Base-by-base conservation (phyloP, 2,329 filamentous ascomycete genomes). In the Trichophyton mentagrophytes region DNA sequence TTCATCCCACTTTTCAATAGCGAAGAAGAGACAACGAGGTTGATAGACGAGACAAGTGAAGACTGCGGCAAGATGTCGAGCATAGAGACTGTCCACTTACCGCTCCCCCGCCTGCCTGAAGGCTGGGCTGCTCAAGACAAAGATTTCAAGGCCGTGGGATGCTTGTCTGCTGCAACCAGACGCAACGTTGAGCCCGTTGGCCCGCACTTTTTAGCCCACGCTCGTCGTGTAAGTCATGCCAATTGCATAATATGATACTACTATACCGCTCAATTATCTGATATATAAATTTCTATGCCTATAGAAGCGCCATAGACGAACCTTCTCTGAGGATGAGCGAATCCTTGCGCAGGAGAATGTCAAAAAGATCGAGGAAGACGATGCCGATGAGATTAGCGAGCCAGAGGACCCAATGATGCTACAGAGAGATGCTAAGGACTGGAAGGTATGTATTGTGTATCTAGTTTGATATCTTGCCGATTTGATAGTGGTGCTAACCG, bases 321-420 rank as follows among this genome's bases (percentile, higher is more conserved):
- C 93, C 58, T 99, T 99, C 78, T 95, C 89, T 70, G 92, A 99
- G 78, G 93, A 99, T 77, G 93, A 99, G 75, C 88, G 91, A 67
- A 95, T 99, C 72, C 90, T 96, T 79, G 93, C 93, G 57, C 88
- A 95, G 76, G 86, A 95, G 76, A 90, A 87, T 67, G 90, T 91
- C 72, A 96, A 95, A 85, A 96, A 95, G 77, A 85, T 95, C 60
- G 92, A 97, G 76, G 88, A 93, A 65, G 88, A 90, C 60, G 90
- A 96, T 62, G 86, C 86, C 65, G 89, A 87, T 70, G 91, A 97
- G 64, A 90, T 95, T 74, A 95, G 89, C 76, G 93, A 99, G 79
- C 79, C 87, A 33, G 93, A 99, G 78, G 92, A 97, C 72, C 87
- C 90, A 61, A 83, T 95, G 78, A 87, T 97, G 84, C 85, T 99